Evolutionary conservation across 345 rosid genomes (phyloP).

Genomic region (Bruguiera sexangula): DNA sequence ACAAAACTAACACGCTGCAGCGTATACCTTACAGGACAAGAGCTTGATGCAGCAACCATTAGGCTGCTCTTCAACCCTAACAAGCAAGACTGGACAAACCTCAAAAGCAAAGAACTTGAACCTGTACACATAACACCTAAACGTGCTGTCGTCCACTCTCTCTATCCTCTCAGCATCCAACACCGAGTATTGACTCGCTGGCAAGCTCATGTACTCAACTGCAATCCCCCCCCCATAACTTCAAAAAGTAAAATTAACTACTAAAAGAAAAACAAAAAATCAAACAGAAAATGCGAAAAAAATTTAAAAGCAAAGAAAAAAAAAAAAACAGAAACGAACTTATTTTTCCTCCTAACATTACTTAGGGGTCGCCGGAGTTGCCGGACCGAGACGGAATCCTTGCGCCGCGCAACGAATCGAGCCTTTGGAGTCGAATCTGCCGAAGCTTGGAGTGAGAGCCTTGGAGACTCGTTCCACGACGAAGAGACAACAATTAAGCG

Average conservation of each 20-base stretch:
- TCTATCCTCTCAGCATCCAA: conserved; percentile 97
- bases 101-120: conserved; percentile 83
- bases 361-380: conserved; percentile 83
- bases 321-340: not conserved
- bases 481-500: conserved; percentile 19
- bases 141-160: conserved; percentile 81
- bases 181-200: conserved; percentile 96
- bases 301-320: conserved; percentile 1
- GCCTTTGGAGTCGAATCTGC: conserved; percentile 55
- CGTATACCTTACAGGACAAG: conserved; percentile 71
- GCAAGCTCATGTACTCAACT: conserved; percentile 96
- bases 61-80: conserved; percentile 81
- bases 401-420: conserved; percentile 75
- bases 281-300: not conserved
- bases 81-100: conserved; percentile 91
- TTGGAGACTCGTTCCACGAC: conserved; percentile 17
- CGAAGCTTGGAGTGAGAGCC: conserved; percentile 41
- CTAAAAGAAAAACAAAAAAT: no score
- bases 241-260: no score
- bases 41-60: conserved; percentile 91
- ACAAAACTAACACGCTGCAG: not conserved
- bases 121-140: conserved; percentile 79
- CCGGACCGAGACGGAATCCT: conserved; percentile 61
- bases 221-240: conserved; percentile 12
- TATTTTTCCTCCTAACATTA: conserved; percentile 36